phyloP scores from a whole-genome alignment of 805 yeast species.

The Grigorovia yakushimaensis region DNA sequence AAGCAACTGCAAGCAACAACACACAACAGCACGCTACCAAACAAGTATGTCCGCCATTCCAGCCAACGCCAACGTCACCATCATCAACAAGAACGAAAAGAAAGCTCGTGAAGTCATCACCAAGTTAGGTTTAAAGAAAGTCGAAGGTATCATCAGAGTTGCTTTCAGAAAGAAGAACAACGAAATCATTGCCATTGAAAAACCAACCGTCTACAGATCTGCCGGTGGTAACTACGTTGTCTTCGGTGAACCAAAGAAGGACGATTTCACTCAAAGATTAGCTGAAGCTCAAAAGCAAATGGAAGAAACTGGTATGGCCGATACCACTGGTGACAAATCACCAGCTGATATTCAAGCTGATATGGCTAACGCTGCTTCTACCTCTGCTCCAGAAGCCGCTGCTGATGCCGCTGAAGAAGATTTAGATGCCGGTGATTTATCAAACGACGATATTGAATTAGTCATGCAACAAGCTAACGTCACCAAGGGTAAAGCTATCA shows the following conservation, averaged over 20 bases:
- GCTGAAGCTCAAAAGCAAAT: conserved; percentile 68
- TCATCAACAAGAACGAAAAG: conserved; percentile 85
- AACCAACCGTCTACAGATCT: conserved; percentile 92
- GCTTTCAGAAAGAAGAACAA: conserved; percentile 90
- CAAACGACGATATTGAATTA: conserved; percentile 71
- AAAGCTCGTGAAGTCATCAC: conserved; percentile 86
- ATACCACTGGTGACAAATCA: conserved; percentile 46
- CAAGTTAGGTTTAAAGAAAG: conserved; percentile 81
- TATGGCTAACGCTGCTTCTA: conserved; percentile 55
- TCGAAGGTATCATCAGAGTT: conserved; percentile 89
- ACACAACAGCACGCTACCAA: too few species aligned
- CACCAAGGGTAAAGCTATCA: conserved; percentile 81
- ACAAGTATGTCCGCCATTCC: conserved; percentile 20
- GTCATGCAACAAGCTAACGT: conserved; percentile 87
- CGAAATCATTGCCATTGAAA: conserved; percentile 81
- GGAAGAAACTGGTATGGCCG: conserved; percentile 37
- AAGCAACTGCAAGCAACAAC: too few species aligned
- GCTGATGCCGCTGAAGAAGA: conserved; percentile 58
- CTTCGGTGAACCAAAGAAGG: conserved; percentile 96
- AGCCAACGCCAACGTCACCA: conserved; percentile 34
- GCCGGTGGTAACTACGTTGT: conserved; percentile 90
- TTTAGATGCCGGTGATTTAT: conserved; percentile 79
- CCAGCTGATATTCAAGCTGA: conserved; percentile 79
- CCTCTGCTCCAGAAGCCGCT: conserved; percentile 24
- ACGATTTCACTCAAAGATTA: conserved; percentile 82